Base-by-base conservation (phyloP, 768 basidiomycete genomes). In the Tylopilus subfusipes region DNA sequence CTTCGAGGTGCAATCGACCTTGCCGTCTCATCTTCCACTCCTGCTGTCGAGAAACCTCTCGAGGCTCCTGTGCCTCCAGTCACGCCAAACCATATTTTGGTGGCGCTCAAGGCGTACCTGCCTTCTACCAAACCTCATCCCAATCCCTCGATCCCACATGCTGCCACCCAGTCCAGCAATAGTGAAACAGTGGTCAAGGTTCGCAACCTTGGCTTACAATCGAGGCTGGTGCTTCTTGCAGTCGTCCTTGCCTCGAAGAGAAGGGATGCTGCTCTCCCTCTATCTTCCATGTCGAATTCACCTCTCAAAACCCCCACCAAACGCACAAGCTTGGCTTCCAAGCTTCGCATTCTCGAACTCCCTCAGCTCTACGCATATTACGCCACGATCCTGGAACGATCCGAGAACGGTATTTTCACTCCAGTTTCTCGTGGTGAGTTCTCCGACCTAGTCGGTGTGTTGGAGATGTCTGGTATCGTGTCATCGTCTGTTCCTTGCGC, bases 361-460 rank as follows among this genome's bases (percentile, higher is more conserved):
- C 73, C 77, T 11, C 81, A 82, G 19, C 72, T 93, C 19, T 81
- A 90, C 53, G 62, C 77, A 0, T 90, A 84, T 67, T 92, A 93
- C 61, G 66, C 72, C 34, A 64, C 75, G 3, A 71, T 88, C 44
- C 79, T 93, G 10, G 74, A 75, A 16, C 79, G 86, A 31, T 74
- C 78, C 12, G 81, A 81, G 21, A 73, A 71, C 16, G 79, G 78
- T 16, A 66, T 81, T 5, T 85, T 90, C 56, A 72, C 78, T 3
- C 76, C 86, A 4, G 88, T 86, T 2, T 88, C 85, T 11, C 78
- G 87, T 10, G 87, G 81, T 65, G 90, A 92, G 61, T 91, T 93
- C 58, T 73, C 77, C 0, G 90, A 93, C 59, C 75, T 93, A 4
- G 63, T 88, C 1, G 78, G 81, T 24, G 73, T 92, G 45, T 72